These are phyloP conservation scores for Plasmodium falciparum DNA, from an alignment of 169 alveolate species.

Conservation along the genomic window DNA sequence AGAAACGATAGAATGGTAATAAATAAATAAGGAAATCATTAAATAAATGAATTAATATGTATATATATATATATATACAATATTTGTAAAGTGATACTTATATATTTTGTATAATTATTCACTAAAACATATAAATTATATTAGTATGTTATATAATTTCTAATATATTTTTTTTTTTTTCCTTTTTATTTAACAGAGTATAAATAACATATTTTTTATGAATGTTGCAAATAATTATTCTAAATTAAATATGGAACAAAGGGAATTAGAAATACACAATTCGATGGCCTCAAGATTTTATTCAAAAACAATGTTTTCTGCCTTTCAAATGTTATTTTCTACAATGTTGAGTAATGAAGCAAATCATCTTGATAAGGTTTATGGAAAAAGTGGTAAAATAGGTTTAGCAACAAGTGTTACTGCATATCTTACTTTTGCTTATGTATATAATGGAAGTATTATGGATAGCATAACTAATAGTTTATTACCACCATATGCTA, in stretches of 20 bases:
- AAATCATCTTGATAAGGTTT: slow-evolving; percentile 3
- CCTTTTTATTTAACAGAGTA: slow-evolving; percentile 11
- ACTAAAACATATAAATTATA: not conserved
- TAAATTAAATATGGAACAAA: not conserved
- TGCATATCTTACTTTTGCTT: not conserved
- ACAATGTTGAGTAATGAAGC: slow-evolving; percentile 14
- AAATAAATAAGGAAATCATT: not conserved
- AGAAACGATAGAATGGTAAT: slow-evolving; percentile 50
- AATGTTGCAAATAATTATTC: slow-evolving; percentile 6
- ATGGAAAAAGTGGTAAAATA: not conserved
- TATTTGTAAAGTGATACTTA: not conserved
- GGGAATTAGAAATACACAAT: not conserved
- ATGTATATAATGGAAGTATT: slow-evolving; percentile 9
- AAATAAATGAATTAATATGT: not conserved
- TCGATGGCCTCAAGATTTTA: slow-evolving; percentile 32
- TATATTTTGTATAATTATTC: not conserved
- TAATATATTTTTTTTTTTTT: not conserved
- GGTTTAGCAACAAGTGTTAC: not conserved
- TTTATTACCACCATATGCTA: slow-evolving; percentile 6
- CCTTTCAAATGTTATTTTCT: slow-evolving; percentile 16
- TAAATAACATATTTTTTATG: slow-evolving; percentile 25
- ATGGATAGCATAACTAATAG: slow-evolving; percentile 7
- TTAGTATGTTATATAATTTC: not conserved
- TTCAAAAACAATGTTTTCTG: slow-evolving; percentile 30
- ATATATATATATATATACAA: not conserved